These are phyloP conservation scores for Schizochytrium sp. DNA, from an alignment of 108 stramenopile genomes.

Conservation along the genomic window DNA sequence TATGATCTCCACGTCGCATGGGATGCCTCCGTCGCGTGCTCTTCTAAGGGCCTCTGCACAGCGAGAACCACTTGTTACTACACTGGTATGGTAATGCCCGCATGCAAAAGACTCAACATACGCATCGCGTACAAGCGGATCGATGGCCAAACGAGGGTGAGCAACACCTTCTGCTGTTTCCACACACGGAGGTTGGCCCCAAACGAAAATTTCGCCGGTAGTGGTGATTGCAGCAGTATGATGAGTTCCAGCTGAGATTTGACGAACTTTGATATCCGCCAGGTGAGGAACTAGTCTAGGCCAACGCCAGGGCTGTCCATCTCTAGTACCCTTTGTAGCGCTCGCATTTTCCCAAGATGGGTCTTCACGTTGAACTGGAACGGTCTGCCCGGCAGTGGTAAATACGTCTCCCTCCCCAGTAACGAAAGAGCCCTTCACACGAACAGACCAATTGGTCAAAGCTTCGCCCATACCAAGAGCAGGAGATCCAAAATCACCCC, in stretches of 20 bases:
- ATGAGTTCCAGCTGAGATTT: neutral
- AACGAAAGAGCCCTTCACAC: neutral
- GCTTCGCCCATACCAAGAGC: conserved; percentile 22
- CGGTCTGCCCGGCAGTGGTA: neutral
- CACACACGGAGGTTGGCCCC: neutral
- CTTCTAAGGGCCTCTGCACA: neutral
- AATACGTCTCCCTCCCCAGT: neutral
- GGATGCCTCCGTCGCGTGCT: neutral
- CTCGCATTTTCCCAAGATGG: neutral
- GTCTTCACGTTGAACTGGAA: neutral
- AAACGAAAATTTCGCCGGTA: neutral
- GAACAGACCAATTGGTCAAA: neutral
- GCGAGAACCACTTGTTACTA: neutral
- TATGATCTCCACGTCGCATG: conserved; percentile 10
- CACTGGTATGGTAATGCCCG: conserved; percentile 4
- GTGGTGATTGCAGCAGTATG: neutral
- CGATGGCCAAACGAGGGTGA: neutral
- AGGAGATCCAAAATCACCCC: conserved; percentile 26
- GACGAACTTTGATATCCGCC: neutral
- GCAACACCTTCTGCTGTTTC: neutral
- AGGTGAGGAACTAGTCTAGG: neutral
- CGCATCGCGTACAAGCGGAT: neutral
- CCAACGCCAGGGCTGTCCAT: conserved; percentile 56
- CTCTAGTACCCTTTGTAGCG: neutral
- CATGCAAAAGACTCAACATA: neutral